These are phyloP conservation scores for Hansfordia pulvinata DNA, from an alignment of 2,329 filamentous ascomycete species.

Conservation along the genomic window DNA sequence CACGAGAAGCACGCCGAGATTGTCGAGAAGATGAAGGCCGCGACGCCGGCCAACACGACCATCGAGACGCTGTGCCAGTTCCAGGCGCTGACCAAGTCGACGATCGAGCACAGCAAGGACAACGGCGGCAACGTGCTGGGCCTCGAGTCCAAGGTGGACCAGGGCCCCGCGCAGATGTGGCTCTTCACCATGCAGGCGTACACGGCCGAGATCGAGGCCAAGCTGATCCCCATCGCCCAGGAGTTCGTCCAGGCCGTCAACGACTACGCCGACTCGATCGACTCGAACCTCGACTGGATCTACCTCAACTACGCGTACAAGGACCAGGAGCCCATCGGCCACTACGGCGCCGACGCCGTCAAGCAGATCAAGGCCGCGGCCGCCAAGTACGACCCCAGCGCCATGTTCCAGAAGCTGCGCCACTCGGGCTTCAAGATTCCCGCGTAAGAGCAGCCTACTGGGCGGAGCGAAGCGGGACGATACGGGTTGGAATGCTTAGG, in stretches of 20 bases:
- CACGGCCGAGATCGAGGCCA: slow-evolving; percentile 19
- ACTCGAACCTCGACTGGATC: slow-evolving; percentile 2
- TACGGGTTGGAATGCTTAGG: too few species aligned
- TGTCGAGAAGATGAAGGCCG: slow-evolving; percentile 12
- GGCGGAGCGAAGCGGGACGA: too few species aligned
- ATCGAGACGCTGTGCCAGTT: slow-evolving; percentile 16
- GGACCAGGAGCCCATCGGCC: slow-evolving; percentile 19
- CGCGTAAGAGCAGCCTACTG: too few species aligned
- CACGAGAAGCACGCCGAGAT: slow-evolving; percentile 15
- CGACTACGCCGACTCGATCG: slow-evolving; percentile 3
- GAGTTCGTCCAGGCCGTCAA: slow-evolving; percentile 7
- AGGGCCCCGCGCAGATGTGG: slow-evolving; percentile 22
- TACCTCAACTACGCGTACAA: slow-evolving; percentile 28
- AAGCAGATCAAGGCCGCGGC: slow-evolving; percentile 12
- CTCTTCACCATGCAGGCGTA: slow-evolving; percentile 23
- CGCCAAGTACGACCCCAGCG: slow-evolving; percentile 17
- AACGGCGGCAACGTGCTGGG: slow-evolving; percentile 18
- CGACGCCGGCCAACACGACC: slow-evolving; percentile 9
- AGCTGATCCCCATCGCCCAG: slow-evolving; percentile 15
- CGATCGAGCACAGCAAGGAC: slow-evolving; percentile 9
- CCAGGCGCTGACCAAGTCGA: slow-evolving; percentile 17
- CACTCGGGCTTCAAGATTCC: slow-evolving; percentile 1
- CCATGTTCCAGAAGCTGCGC: slow-evolving; percentile 16
- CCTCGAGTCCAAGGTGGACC: slow-evolving; percentile 17
- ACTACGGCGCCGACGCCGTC: slow-evolving; percentile 21